Conservation (phyloP, 768 basidiomycete genomes). For the Serendipita sp. region DNA sequence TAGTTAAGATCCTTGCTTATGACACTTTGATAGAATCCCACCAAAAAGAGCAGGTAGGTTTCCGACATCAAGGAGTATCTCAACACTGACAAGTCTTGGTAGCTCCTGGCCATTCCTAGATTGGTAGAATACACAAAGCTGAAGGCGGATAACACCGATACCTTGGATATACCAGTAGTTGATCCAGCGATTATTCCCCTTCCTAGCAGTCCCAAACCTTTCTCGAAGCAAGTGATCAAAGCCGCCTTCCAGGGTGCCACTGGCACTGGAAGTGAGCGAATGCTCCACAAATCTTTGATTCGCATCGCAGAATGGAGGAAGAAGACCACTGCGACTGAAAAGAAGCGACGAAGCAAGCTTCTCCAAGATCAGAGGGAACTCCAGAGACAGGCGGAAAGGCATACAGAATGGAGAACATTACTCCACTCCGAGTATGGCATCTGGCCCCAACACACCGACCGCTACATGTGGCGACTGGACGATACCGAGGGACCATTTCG, state of each 20-base stretch:
- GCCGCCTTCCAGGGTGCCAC: neutral
- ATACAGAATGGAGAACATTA: slow-evolving; percentile 33
- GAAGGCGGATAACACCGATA: neutral
- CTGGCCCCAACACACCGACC: slow-evolving; percentile 44
- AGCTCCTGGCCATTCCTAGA: slow-evolving; percentile 8
- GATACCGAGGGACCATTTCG: slow-evolving; percentile 86
- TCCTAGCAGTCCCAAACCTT: neutral
- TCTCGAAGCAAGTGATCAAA: neutral
- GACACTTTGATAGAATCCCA: slow-evolving; percentile 40
- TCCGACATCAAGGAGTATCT: neutral
- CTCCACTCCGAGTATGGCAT: slow-evolving; percentile 64
- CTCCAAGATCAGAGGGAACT: slow-evolving; percentile 67
- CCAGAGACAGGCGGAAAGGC: slow-evolving; percentile 37
- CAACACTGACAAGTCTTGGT: neutral
- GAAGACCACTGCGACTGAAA: slow-evolving; percentile 48
- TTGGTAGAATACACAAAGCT: neutral
- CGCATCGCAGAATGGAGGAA: slow-evolving; percentile 60
- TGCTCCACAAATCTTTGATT: slow-evolving; percentile 42
- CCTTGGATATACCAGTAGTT: neutral
- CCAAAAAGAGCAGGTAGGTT: slow-evolving; percentile 57
- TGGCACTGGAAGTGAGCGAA: slow-evolving; percentile 26
- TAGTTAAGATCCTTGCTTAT: slow-evolving; percentile 49
- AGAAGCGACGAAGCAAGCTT: slow-evolving; percentile 53
- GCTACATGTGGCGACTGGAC: slow-evolving; percentile 58
- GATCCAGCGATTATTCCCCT: neutral